Percentiles rank a stretch among this genome's conserved stretches.
Conservation (phyloP, 345 rosid genomes). For the Nephelium lappaceum region DNA sequence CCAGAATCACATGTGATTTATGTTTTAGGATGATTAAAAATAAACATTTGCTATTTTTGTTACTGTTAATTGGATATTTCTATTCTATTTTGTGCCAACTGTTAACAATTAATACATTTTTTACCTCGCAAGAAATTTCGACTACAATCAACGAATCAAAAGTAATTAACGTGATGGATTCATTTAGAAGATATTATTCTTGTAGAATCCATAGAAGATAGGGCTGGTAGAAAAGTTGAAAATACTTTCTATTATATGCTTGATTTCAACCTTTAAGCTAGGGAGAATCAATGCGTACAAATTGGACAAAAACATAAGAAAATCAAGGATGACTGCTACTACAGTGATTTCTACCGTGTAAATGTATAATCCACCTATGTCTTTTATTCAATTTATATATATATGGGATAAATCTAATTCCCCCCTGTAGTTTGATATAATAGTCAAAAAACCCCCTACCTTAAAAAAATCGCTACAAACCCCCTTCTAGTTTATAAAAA, state of each 20-base stretch:
- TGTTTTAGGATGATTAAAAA: neutral
- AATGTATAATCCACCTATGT: no score
- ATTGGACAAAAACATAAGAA: no score
- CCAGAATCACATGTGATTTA: neutral
- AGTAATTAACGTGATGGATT: neutral
- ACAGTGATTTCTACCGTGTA: no score
- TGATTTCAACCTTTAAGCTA: neutral
- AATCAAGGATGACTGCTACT: neutral
- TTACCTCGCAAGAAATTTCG: neutral
- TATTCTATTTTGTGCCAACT: neutral
- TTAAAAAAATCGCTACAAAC: no score
- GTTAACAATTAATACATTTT: neutral
- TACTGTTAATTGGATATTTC: neutral
- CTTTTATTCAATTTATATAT: no score
- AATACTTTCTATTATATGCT: conserved; percentile 4
- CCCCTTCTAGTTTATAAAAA: no score
- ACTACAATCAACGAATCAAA: neutral
- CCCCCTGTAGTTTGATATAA: no score
- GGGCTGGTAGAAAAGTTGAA: neutral
- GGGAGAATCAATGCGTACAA: neutral
- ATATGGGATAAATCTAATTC: no score
- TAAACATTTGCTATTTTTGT: neutral
- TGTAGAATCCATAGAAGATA: neutral
- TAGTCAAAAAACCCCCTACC: no score
- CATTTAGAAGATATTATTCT: neutral